These are phyloP conservation scores for Ormosia emarginata DNA, from an alignment of 306 rosid genomes.

Conservation along the genomic window DNA sequence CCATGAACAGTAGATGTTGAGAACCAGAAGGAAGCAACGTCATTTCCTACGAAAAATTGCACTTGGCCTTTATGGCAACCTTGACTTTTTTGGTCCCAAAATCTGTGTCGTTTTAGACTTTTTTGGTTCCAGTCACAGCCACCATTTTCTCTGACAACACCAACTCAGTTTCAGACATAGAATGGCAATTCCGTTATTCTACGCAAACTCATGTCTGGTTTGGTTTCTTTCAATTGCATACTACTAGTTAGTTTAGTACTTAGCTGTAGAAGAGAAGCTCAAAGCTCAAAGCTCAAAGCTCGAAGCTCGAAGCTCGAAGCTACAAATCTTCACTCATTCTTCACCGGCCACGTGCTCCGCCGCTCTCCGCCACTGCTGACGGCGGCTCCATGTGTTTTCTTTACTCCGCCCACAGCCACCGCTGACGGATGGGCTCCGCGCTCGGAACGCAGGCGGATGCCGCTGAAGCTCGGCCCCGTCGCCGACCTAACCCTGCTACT, in stretches of 20 bases:
- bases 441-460: conserved; percentile 34
- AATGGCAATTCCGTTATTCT: conserved; percentile 48
- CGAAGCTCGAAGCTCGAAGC: not conserved
- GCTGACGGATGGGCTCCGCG: conserved; percentile 72
- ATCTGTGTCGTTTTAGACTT: conserved; percentile 15
- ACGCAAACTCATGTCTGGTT: not conserved
- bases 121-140: conserved; percentile 2
- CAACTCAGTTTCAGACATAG: not conserved
- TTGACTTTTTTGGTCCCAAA: not conserved
- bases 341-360: not conserved
- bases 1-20: not conserved
- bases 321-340: not conserved
- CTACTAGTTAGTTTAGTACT: not conserved
- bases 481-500: conserved; percentile 16
- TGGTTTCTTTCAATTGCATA: not conserved
- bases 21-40: not conserved
- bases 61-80: not conserved
- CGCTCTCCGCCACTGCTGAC: not conserved
- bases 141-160: conserved; percentile 28
- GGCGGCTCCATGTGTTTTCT: conserved; percentile 30
- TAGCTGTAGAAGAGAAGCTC: not conserved
- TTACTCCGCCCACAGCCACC: not conserved
- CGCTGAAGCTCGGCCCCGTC: conserved; percentile 2
- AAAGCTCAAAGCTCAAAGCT: not conserved
- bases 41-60: not conserved